Conservation (phyloP, 257 asterid species). For the Hygrophila difformis region DNA sequence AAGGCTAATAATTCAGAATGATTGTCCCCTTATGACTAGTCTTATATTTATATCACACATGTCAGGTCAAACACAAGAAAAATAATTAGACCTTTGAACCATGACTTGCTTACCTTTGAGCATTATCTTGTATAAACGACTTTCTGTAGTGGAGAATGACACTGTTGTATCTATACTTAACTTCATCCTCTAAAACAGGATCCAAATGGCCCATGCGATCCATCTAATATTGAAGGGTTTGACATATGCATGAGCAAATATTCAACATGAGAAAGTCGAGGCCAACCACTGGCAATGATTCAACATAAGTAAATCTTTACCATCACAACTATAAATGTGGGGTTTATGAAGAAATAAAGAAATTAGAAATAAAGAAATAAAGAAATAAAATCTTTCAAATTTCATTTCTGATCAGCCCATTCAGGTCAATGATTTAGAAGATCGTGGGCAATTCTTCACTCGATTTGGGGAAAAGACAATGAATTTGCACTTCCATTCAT, state of each 20-base stretch:
- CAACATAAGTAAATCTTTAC: constrained; percentile 7
- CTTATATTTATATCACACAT: background rate
- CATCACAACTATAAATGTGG: background rate
- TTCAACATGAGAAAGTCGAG: constrained; percentile 1
- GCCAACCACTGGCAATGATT: too few species aligned
- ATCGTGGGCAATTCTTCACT: too few species aligned
- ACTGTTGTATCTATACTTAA: constrained; percentile 76
- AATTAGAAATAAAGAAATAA: constrained; percentile 5
- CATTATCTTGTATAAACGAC: constrained; percentile 94
- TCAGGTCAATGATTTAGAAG: background rate
- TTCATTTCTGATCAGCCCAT: constrained; percentile 4
- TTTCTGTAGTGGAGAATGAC: constrained; percentile 90
- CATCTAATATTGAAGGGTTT: constrained; percentile 37
- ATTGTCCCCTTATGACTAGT: too few species aligned
- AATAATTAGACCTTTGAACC: constrained; percentile 11
- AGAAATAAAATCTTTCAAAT: background rate
- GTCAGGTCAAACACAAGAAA: background rate
- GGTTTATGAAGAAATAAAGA: constrained; percentile 4
- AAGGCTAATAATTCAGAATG: too few species aligned
- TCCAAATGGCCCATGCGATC: constrained; percentile 88
- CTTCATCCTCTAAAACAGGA: constrained; percentile 80
- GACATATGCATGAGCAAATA: constrained; percentile 5
- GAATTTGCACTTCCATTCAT: background rate
- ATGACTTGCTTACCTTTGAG: constrained; percentile 66
- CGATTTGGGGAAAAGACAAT: background rate